Base-by-base conservation (phyloP, 1,139 yeast genomes). In the Protomyces inundatus region DNA sequence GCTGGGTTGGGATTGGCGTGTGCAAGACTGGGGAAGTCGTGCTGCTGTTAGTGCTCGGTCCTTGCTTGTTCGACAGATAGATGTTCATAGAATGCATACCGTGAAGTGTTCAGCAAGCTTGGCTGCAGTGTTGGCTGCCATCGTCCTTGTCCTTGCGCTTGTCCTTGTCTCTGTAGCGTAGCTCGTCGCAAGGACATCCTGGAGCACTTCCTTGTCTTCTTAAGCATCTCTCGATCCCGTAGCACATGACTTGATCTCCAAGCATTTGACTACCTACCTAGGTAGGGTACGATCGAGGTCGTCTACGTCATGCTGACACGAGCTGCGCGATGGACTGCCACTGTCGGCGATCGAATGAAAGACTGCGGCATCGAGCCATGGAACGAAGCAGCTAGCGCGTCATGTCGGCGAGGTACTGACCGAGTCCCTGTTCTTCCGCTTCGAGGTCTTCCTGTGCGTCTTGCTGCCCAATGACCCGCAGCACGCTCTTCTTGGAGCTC, bases 381-480 rank as follows among this genome's bases (percentile, higher is more conserved):
- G 23, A 23, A 1, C 2, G 23, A 23, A 23, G 23, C 23, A 42
- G 12, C 23, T 42, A 42, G 48, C 48, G 48, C 48, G 48, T 42
- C 48, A 42, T 42, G 48, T 58, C 62, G 6, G 62, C 62, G 42
- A 58, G 48, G 32, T 50, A 57, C 30, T 46, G 56, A 14, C 45
- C 62, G 45, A 68, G 37, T 7, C 68, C 66, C 48, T 70, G 73
- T 54, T 71, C 72, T 33, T 70, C 72, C 32, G 64, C 68, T 56
- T 77, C 81, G 48, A 78, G 73, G 68, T 77, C 80, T 67, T 78
- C 80, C 33, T 78, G 71, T 46, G 86, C 85, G 71, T 88, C 95
- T 78, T 90, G 96, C 67, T 88, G 90, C 3, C 84, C 82, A 4
- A 93, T 87, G 63, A 89, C 79, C 68, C 85, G 81, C 70, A 91